Evolutionary conservation across 257 asterid species (phyloP).

Genomic region (Rehmannia glutinosa): DNA sequence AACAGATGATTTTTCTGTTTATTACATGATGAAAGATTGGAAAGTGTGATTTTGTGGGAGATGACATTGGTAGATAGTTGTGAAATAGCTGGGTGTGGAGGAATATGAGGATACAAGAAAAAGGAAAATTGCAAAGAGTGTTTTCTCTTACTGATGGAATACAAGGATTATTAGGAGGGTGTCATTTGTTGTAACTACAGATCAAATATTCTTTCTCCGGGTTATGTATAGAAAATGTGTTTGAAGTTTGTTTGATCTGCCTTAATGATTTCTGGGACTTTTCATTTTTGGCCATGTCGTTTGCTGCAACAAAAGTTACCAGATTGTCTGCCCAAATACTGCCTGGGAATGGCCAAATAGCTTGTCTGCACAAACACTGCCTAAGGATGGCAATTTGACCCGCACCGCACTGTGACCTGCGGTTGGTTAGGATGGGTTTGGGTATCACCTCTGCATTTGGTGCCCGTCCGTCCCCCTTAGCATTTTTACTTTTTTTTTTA

Average conservation of each 20-base stretch:
- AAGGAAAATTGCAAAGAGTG: no score
- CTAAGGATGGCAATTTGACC: no score
- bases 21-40: neutral
- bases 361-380: no score
- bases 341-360: no score
- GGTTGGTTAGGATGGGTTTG: no score
- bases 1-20: slow-evolving; percentile 30
- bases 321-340: no score
- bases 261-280: neutral
- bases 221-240: neutral
- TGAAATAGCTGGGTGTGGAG: neutral
- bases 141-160: no score
- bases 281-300: neutral
- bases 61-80: slow-evolving; percentile 1
- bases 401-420: no score
- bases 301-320: no score
- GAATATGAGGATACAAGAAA: neutral
- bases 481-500: no score
- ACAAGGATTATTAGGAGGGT: neutral
- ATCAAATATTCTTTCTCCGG: slow-evolving; percentile 8
- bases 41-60: neutral
- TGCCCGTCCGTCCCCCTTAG: no score
- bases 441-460: no score
- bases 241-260: neutral
- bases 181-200: slow-evolving; percentile 7